Base-by-base conservation (phyloP, 2,329 filamentous ascomycete genomes). In the Daldinia sp. region DNA sequence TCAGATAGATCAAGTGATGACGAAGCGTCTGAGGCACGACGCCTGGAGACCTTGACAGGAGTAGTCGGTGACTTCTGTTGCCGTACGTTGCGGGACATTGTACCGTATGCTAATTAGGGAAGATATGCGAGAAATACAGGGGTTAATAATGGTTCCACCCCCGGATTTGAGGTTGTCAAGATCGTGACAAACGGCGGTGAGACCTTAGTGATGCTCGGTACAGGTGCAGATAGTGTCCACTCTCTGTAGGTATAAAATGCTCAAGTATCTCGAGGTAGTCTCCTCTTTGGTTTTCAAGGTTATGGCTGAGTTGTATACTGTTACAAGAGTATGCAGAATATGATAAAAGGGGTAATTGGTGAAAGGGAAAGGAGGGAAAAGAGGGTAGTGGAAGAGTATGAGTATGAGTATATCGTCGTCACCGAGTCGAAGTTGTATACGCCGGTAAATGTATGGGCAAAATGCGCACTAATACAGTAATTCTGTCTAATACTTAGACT, bases 1-100 rank as follows among this genome's bases (percentile, higher is more conserved):
- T 93, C 90, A 62, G 86, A 90, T 4, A 87, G 79, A 70, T 86
- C 79, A 58, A 85, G 76, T 1, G 85, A 85, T 8, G 85, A 85
- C 4, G 84, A 85, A 4, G 80, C 78, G 69, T 82, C 80, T 27
- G 83, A 86, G 61, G 75, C 78, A 51, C 83, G 79, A 65, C 85
- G 83, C 66, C 79, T 82, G 64, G 76, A 70, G 48, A 74, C 75
- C 74, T 81, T 83, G 74, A 76, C 75, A 67, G 80, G 79, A 54
- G 77, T 76, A 54, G 76, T 71, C 58, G 79, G 76, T 64, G 75
- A 73, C 68, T 83, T 85, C 11, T 67, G 64, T 72, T 80, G 79
- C 58, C 81, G 81, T 63, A 84, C 74, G 76, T 85, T 85, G 74
- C 82, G 82, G 70, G 82, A 80, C 84, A 86, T 86, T 58, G 67